phyloP scores from a whole-genome alignment of 768 basidiomycete species.

The Fomitopsis pulvina region DNA sequence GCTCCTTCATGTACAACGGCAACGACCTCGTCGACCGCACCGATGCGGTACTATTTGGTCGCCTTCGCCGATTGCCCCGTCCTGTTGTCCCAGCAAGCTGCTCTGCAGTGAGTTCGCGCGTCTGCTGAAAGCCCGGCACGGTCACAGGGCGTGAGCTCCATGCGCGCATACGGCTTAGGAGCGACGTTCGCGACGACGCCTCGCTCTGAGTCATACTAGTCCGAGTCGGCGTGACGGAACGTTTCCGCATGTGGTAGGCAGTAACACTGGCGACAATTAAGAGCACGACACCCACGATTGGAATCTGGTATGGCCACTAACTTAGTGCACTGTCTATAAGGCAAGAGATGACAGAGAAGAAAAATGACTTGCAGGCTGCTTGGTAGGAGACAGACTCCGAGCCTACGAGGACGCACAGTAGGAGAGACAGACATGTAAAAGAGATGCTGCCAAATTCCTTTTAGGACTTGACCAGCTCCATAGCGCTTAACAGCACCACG shows the following conservation, averaged over 20 bases:
- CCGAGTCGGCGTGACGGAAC: neutral
- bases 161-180: neutral
- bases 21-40: constrained; percentile 75
- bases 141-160: constrained; percentile 2
- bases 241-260: neutral
- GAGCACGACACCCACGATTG: neutral
- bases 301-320: neutral
- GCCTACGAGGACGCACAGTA: no score
- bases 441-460: no score
- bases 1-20: constrained; percentile 79
- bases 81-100: constrained; percentile 40
- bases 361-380: no score
- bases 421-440: no score
- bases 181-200: neutral
- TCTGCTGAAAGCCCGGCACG: neutral
- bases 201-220: neutral
- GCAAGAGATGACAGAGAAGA: neutral
- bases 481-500: no score
- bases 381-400: no score
- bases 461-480: no score
- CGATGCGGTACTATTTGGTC: constrained; percentile 60
- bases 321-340: neutral
- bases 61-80: constrained; percentile 25
- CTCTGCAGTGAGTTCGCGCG: constrained; percentile 40
- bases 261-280: neutral